These are phyloP conservation scores for Leishmania guyanensis DNA, from an alignment of 208 protist species.

Conservation along the genomic window DNA sequence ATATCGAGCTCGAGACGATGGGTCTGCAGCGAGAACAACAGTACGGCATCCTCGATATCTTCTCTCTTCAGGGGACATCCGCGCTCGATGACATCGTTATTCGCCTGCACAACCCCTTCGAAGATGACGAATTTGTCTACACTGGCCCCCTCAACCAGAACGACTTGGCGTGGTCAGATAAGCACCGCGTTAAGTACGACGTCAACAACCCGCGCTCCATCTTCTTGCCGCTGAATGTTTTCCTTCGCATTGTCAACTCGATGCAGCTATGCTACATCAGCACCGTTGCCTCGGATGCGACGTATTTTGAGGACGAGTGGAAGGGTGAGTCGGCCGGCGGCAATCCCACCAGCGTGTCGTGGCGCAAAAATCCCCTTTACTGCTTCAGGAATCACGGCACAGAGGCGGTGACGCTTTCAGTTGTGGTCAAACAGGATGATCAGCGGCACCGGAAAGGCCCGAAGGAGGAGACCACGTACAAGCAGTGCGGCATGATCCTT, in stretches of 20 bases:
- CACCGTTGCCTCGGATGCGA: slow-evolving; percentile 36
- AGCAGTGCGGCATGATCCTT: slow-evolving; percentile 74
- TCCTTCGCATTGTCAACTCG: slow-evolving; percentile 53
- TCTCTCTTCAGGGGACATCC: slow-evolving; percentile 69
- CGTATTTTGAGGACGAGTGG: slow-evolving; percentile 73
- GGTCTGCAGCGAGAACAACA: slow-evolving; percentile 76
- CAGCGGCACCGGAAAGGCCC: slow-evolving; percentile 56
- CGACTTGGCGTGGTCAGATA: slow-evolving; percentile 53
- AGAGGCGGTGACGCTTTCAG: slow-evolving; percentile 37
- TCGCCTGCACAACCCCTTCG: slow-evolving; percentile 81
- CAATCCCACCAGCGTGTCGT: slow-evolving; percentile 70
- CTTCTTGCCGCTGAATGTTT: slow-evolving; percentile 65
- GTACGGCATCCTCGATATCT: slow-evolving; percentile 83
- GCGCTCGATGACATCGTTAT: slow-evolving; percentile 65
- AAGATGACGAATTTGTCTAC: slow-evolving; percentile 75
- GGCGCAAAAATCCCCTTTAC: slow-evolving; percentile 84
- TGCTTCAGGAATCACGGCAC: slow-evolving; percentile 63
- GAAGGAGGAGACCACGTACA: slow-evolving; percentile 47
- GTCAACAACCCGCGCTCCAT: slow-evolving; percentile 55
- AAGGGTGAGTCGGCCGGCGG: slow-evolving; percentile 55
- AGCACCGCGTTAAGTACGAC: slow-evolving; percentile 44
- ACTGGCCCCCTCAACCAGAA: slow-evolving; percentile 57
- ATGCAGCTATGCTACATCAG: slow-evolving; percentile 73
- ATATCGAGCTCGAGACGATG: slow-evolving; percentile 57
- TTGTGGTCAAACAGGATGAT: slow-evolving; percentile 72